Conservation (phyloP, 148 eudicot genomes). For the Chenopodium album region DNA sequence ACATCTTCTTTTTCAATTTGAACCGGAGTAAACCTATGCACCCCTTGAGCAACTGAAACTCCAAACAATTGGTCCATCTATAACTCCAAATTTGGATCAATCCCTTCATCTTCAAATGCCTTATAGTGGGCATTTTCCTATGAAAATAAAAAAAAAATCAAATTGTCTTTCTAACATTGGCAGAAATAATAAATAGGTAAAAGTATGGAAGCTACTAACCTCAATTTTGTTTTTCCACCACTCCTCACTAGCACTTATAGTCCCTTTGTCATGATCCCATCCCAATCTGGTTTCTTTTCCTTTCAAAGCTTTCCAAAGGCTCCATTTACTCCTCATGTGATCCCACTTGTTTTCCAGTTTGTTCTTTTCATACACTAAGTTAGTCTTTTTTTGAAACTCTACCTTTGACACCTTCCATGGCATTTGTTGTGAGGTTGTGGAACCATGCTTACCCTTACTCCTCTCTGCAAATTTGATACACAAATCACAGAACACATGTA, state of each 20-base stretch:
- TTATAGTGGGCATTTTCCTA: neutral
- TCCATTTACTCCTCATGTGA: neutral
- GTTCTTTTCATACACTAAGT: neutral
- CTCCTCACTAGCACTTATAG: slow-evolving; percentile 12
- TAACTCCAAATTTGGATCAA: neutral
- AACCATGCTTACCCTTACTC: neutral
- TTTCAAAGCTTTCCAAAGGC: neutral
- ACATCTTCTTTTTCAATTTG: neutral
- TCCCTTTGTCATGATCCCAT: slow-evolving; percentile 8
- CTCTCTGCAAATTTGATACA: neutral
- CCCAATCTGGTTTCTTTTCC: slow-evolving; percentile 7
- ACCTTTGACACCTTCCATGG: neutral
- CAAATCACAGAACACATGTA: neutral
- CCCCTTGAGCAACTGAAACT: neutral
- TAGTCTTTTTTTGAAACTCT: neutral
- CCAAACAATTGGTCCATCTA: neutral
- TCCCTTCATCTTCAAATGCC: neutral
- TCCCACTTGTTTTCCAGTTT: neutral
- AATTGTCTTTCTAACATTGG: no score
- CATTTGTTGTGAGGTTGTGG: neutral
- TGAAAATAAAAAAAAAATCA: neutral
- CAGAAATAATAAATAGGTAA: neutral
- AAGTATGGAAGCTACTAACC: neutral
- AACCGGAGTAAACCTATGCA: neutral
- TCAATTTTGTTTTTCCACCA: slow-evolving; percentile 5